Conservation (phyloP, 306 rosid species). For the Lagenaria siceraria region DNA sequence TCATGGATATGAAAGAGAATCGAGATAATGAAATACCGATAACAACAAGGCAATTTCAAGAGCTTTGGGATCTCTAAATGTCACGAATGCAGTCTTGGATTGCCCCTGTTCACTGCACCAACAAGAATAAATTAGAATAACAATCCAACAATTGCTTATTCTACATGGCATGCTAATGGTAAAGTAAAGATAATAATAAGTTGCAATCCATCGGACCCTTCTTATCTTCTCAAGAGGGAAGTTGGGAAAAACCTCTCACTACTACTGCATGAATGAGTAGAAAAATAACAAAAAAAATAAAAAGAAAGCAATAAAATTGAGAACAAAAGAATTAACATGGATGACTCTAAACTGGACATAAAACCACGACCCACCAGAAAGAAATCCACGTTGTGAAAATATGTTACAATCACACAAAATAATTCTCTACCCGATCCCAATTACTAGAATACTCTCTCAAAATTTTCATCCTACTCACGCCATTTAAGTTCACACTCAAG, state of each 20-base stretch:
- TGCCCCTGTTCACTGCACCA: constrained; percentile 63
- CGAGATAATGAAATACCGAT: constrained; percentile 44
- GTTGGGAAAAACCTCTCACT: too few relatives aligned
- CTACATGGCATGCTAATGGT: not conserved
- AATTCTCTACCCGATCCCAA: too few relatives aligned
- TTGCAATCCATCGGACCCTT: not conserved
- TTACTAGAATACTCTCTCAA: too few relatives aligned
- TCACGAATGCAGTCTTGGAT: constrained; percentile 75
- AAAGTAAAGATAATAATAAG: not conserved
- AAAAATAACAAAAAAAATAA: too few relatives aligned
- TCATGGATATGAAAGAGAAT: constrained; percentile 12
- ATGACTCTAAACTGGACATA: not conserved
- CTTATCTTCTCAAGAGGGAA: not conserved
- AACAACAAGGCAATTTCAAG: constrained; percentile 78
- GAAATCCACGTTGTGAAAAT: too few relatives aligned
- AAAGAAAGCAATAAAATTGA: too few relatives aligned
- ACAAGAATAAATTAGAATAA: constrained; percentile 2
- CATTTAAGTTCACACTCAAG: too few relatives aligned
- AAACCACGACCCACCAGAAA: not conserved
- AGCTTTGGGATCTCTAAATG: constrained; percentile 84
- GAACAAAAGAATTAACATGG: too few relatives aligned
- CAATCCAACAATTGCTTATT: not conserved
- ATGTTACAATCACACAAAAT: too few relatives aligned
- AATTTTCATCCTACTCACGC: too few relatives aligned
- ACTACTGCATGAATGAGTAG: too few relatives aligned